Conservation (phyloP, 305 asterid species). For the Fraxinus greggii region DNA sequence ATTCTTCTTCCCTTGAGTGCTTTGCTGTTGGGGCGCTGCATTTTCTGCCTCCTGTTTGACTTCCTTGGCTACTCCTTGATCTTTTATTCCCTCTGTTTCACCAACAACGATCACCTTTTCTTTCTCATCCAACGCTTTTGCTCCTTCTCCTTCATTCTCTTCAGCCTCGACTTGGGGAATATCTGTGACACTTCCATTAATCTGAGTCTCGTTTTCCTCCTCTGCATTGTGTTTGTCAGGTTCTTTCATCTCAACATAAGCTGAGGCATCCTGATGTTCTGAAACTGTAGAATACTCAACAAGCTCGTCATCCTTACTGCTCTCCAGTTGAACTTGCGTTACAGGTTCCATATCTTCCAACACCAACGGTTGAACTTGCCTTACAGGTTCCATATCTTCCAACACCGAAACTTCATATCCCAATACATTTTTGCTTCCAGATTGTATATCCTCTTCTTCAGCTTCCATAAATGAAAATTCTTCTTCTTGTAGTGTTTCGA, state of each 20-base stretch:
- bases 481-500: conserved; percentile 30
- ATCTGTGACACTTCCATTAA: background rate
- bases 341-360: conserved; percentile 25
- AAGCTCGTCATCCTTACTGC: conserved; percentile 22
- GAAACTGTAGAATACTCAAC: conserved; percentile 23
- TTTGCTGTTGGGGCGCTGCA: conserved; percentile 26
- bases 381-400: conserved; percentile 27
- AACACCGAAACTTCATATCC: conserved; percentile 16
- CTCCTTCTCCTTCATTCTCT: conserved; percentile 24
- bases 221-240: background rate
- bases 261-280: conserved; percentile 28
- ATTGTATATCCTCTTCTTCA: conserved; percentile 28
- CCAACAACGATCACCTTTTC: conserved; percentile 4
- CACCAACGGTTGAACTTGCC: conserved; percentile 19
- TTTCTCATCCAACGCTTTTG: conserved; percentile 7
- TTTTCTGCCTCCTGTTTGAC: conserved; percentile 17
- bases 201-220: background rate
- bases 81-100: background rate
- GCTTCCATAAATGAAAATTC: conserved; percentile 30
- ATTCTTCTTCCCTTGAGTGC: conserved; percentile 42
- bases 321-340: conserved; percentile 28
- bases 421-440: conserved; percentile 19
- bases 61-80: conserved; percentile 8
- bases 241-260: conserved; percentile 10
- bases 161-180: conserved; percentile 23